Conservation (phyloP, 2,329 filamentous ascomycete species). For the Neurospora sp. region DNA sequence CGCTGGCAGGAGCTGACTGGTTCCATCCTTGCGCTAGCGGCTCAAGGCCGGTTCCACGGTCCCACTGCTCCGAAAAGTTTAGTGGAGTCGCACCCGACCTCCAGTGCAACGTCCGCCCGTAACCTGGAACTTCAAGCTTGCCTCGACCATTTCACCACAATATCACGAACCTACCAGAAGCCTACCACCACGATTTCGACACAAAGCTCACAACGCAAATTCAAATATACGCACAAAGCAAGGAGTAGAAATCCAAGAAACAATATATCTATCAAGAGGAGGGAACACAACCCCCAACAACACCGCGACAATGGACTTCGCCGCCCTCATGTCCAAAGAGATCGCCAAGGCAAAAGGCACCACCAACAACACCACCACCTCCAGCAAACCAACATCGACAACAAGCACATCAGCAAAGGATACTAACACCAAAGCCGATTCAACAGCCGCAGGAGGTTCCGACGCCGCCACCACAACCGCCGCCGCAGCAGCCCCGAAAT, state of each 20-base stretch:
- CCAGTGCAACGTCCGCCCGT: not conserved
- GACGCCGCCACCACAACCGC: conserved; percentile 5
- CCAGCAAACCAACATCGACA: not conserved
- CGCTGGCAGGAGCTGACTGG: not conserved
- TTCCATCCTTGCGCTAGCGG: not conserved
- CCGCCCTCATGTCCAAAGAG: conserved; percentile 83
- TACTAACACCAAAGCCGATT: conserved; percentile 13
- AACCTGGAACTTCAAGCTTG: not conserved
- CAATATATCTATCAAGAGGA: not conserved
- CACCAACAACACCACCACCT: conserved; percentile 15
- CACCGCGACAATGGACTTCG: conserved; percentile 73
- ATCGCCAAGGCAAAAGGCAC: conserved; percentile 67
- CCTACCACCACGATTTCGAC: not conserved
- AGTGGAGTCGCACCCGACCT: not conserved
- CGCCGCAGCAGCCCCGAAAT: conserved; percentile 42
- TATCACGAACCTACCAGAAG: not conserved
- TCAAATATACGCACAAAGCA: not conserved
- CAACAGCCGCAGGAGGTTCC: conserved; percentile 11
- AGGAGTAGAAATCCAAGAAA: not conserved
- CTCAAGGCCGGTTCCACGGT: not conserved
- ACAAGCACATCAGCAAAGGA: not conserved
- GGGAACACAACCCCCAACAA: not conserved
- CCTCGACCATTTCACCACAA: not conserved
- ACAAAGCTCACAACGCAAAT: no score
- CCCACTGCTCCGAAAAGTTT: not conserved